Conservation (phyloP, 2,329 filamentous ascomycete species). For the Orbilia oligospora region DNA sequence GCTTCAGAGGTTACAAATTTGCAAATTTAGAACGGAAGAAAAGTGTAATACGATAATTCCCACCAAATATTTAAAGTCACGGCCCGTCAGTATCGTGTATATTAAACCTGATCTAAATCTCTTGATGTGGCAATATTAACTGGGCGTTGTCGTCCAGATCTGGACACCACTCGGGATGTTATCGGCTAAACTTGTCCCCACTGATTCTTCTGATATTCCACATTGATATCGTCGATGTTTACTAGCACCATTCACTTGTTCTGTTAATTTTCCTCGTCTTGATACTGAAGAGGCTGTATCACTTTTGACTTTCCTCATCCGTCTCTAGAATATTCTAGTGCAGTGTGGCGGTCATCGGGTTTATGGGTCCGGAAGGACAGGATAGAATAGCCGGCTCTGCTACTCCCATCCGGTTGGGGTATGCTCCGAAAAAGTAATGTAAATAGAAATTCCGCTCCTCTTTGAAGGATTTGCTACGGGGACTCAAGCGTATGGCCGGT, state of each 20-base stretch:
- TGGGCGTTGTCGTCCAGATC: slow-evolving; percentile 1
- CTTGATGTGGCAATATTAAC: slow-evolving; percentile 28
- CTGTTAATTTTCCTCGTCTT: not conserved
- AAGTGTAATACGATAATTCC: slow-evolving; percentile 5
- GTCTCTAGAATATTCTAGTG: slow-evolving; percentile 44
- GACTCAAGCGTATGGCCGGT: not conserved
- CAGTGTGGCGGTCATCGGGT: slow-evolving; percentile 21
- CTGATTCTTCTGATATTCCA: slow-evolving; percentile 17
- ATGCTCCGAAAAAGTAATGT: slow-evolving; percentile 6
- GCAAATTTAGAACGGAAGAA: slow-evolving; percentile 12
- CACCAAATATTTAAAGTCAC: slow-evolving; percentile 6
- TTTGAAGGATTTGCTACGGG: not conserved
- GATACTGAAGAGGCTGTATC: not conserved
- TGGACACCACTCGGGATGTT: slow-evolving; percentile 46
- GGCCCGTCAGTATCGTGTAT: slow-evolving; percentile 28
- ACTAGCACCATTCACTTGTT: not conserved
- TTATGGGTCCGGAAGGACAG: slow-evolving; percentile 47
- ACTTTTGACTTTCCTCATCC: slow-evolving; percentile 14
- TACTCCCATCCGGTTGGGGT: slow-evolving; percentile 5
- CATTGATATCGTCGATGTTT: slow-evolving; percentile 8
- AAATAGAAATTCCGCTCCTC: not conserved
- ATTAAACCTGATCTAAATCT: slow-evolving; percentile 5
- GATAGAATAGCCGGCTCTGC: slow-evolving; percentile 38
- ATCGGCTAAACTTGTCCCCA: slow-evolving; percentile 57
- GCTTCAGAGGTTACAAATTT: not conserved